A percentile compares a stretch with the other conserved stretches of the same genome.
Evolutionary conservation across 2,329 filamentous ascomycete species (phyloP).

Genomic region (Metarhizium guizhouense): DNA sequence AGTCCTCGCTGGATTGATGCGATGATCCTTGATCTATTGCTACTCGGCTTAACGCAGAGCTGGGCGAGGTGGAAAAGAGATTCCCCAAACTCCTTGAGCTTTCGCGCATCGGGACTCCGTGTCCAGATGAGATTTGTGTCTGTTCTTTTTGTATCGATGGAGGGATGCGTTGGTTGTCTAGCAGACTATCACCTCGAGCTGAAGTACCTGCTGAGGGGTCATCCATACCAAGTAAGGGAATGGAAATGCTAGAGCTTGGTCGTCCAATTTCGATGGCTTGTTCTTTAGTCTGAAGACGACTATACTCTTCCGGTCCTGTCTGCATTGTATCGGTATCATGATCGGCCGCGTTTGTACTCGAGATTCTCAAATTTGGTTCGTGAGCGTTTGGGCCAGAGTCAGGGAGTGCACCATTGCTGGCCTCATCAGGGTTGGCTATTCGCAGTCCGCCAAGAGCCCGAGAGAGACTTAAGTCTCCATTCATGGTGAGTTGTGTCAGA

Average conservation of each 20-base stretch:
- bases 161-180: slow-evolving; percentile 9
- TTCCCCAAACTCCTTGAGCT: slow-evolving; percentile 59
- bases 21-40: neutral
- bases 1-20: slow-evolving; percentile 63
- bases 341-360: slow-evolving; percentile 7
- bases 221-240: neutral
- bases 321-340: neutral
- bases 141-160: slow-evolving; percentile 15
- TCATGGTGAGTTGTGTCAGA: slow-evolving; percentile 51
- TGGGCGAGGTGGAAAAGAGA: slow-evolving; percentile 5
- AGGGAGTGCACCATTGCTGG: slow-evolving; percentile 24
- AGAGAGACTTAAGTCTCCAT: slow-evolving; percentile 85
- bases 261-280: neutral
- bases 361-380: slow-evolving; percentile 12
- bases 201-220: slow-evolving; percentile 2
- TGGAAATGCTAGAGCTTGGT: neutral
- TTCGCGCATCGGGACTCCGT: slow-evolving; percentile 62
- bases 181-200: slow-evolving; percentile 4
- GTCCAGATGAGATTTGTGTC: slow-evolving; percentile 46
- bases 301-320: neutral
- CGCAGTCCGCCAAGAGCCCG: slow-evolving; percentile 87
- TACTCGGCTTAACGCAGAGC: slow-evolving; percentile 27
- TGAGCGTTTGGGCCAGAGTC: slow-evolving; percentile 11
- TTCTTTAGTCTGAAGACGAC: neutral
- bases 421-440: slow-evolving; percentile 92